Evolutionary conservation across 2,329 filamentous ascomycete species (phyloP), one percentile per base, ranked within the genome.

Genomic region (Exophiala phaeomuriformis): DNA sequence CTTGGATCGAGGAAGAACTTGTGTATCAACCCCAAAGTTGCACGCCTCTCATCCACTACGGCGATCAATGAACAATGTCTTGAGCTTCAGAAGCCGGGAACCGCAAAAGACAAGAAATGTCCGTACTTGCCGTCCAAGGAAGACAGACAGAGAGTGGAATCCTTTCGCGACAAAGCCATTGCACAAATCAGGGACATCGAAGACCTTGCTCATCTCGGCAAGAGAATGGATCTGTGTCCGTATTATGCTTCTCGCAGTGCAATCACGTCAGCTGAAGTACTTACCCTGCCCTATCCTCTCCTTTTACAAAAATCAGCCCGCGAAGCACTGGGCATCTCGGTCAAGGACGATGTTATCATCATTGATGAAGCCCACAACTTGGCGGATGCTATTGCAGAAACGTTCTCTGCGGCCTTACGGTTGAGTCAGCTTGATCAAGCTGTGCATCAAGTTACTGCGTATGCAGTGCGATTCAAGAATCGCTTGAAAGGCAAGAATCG

Each of bases 321-420:
- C 46, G 90, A 97, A 56, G 90, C 93, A 0, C 76, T 98, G 0
- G 85, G 86, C 0, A 83, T 98, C 41, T 91, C 86, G 28, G 71
- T 98, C 5, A 90, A 94, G 63, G 83, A 84, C 3, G 93, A 95
- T 64, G 77, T 98, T 0, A 83, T 98, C n/a, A 86, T 98, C 29
- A 88, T 98, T 45, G 93, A 98, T 62, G 93, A 98, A 73, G 93
- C 93, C 0, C 93, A 98, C 67, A 98, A 98, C 65, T 80, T 98
- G 49, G 95, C 96, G 85, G 90, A 96, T 67, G 90, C 91, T 0
- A 88, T 98, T 43, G 81, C 88, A 10, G 85, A 84, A 43, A 93
- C 95, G 33, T 84, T 96, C 67, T 90, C 90, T 0, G 82, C 88
- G 0, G 82, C 86, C 35, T 78, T 97, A 19, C 81, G 81, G 2